These are phyloP conservation scores for Phytophthora pisi DNA, from an alignment of 352 stramenopile genomes.

Conservation along the genomic window DNA sequence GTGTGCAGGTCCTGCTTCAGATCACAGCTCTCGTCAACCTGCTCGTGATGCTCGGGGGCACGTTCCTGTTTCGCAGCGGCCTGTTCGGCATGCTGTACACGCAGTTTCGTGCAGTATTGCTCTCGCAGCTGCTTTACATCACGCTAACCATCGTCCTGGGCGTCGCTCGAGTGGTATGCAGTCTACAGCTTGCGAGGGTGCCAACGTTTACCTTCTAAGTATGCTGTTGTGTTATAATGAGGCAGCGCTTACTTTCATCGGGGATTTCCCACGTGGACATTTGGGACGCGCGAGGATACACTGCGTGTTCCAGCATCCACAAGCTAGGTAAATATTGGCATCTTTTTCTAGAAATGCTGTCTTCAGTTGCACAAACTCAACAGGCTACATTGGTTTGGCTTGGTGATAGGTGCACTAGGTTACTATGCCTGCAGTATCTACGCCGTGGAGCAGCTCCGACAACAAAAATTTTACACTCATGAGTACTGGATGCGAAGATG, in stretches of 20 bases:
- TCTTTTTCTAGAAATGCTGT: no score
- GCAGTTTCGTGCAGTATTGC: conserved; percentile 57
- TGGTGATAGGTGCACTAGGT: conserved; percentile 41
- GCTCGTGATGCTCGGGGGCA: conserved; percentile 59
- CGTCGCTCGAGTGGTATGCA: conserved; percentile 42
- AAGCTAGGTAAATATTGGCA: conserved; percentile 48
- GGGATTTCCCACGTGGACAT: conserved; percentile 39
- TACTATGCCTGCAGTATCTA: conserved; percentile 64
- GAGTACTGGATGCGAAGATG: conserved; percentile 52
- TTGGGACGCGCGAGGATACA: conserved; percentile 54
- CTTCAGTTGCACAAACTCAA: not conserved
- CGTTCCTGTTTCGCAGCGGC: conserved; percentile 75
- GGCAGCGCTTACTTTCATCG: conserved; percentile 41
- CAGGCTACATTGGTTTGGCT: not conserved
- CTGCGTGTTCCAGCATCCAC: conserved; percentile 50
- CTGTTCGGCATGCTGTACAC: conserved; percentile 64
- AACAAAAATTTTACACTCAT: conserved; percentile 62
- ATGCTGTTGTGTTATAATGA: not conserved
- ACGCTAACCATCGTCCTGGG: conserved; percentile 51
- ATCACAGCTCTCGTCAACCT: conserved; percentile 62
- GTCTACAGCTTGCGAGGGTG: not conserved
- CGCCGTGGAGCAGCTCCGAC: conserved; percentile 53
- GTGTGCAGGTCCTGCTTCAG: conserved; percentile 71
- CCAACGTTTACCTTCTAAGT: not conserved
- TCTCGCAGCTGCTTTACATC: conserved; percentile 59